Evolutionary conservation across 139 green algal species (phyloP).

Genomic region (Picochlorum sp.): DNA sequence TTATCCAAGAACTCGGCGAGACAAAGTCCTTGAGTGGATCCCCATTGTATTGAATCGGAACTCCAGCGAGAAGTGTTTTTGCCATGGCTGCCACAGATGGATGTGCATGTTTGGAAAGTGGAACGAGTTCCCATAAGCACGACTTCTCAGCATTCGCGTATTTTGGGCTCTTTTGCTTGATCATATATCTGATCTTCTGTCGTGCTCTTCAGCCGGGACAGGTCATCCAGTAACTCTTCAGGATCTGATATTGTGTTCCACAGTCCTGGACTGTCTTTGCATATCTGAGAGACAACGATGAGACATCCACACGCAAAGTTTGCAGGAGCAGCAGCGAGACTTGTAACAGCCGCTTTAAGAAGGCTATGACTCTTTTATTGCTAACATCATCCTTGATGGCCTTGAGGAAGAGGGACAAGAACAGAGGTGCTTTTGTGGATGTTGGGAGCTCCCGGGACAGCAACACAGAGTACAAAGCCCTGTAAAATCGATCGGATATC

Average conservation of each 20-base stretch:
- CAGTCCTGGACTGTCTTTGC: constrained; percentile 52
- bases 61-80: constrained; percentile 69
- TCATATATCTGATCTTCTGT: constrained; percentile 59
- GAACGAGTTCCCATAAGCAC: constrained; percentile 85
- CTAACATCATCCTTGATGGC: constrained; percentile 67
- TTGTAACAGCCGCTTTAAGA: constrained; percentile 90
- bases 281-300: constrained; percentile 70
- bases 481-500: constrained; percentile 80
- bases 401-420: constrained; percentile 84
- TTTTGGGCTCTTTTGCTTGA: constrained; percentile 66
- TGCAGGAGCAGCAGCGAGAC: constrained; percentile 51
- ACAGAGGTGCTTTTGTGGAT: constrained; percentile 62
- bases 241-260: constrained; percentile 74
- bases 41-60: constrained; percentile 66
- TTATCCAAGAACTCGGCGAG: constrained; percentile 86
- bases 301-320: constrained; percentile 80
- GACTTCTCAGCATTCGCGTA: constrained; percentile 58
- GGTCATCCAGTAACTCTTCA: constrained; percentile 56
- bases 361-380: constrained; percentile 58
- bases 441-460: constrained; percentile 34
- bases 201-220: constrained; percentile 59
- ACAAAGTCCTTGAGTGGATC: constrained; percentile 83
- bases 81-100: constrained; percentile 82
- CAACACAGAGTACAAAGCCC: constrained; percentile 79
- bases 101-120: constrained; percentile 74